These are phyloP conservation scores for Jaltomata sinuosa DNA, from an alignment of 257 asterid species.

Conservation along the genomic window DNA sequence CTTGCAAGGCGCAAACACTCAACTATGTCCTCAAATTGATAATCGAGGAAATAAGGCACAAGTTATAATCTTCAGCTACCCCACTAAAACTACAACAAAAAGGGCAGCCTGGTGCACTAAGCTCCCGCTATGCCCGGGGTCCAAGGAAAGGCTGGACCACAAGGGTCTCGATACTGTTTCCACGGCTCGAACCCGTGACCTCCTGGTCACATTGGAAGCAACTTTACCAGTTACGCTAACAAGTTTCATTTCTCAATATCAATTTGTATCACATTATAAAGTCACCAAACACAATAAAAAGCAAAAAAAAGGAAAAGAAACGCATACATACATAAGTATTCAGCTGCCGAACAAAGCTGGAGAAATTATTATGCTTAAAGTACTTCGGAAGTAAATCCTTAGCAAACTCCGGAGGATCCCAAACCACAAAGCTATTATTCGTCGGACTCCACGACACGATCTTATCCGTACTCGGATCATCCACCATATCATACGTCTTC, in stretches of 20 bases:
- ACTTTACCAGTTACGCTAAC: no score
- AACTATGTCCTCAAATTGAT: no score
- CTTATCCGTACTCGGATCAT: conserved; percentile 12
- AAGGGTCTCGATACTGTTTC: no score
- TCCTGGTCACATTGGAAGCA: no score
- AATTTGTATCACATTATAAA: neutral
- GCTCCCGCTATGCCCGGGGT: no score
- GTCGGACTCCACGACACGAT: conserved; percentile 20
- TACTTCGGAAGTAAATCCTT: conserved; percentile 27
- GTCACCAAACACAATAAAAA: neutral
- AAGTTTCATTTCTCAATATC: neutral
- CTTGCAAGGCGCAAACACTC: no score
- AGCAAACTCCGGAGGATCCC: conserved; percentile 23
- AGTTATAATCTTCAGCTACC: no score
- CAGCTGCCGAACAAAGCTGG: conserved; percentile 72
- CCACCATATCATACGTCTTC: conserved; percentile 26
- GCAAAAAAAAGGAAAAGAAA: neutral
- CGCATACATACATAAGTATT: conserved; percentile 11
- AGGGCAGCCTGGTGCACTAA: no score
- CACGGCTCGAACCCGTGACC: no score
- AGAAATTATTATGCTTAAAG: conserved; percentile 72
- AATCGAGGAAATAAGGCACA: no score
- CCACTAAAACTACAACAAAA: no score
- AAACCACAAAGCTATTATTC: conserved; percentile 17
- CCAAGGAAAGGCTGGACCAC: no score